A percentile compares a stretch with the other conserved stretches of the same genome.
phyloP scores from a whole-genome alignment of 495 filamentous ascomycete genomes.

The Aspergillus coremiiformis region DNA sequence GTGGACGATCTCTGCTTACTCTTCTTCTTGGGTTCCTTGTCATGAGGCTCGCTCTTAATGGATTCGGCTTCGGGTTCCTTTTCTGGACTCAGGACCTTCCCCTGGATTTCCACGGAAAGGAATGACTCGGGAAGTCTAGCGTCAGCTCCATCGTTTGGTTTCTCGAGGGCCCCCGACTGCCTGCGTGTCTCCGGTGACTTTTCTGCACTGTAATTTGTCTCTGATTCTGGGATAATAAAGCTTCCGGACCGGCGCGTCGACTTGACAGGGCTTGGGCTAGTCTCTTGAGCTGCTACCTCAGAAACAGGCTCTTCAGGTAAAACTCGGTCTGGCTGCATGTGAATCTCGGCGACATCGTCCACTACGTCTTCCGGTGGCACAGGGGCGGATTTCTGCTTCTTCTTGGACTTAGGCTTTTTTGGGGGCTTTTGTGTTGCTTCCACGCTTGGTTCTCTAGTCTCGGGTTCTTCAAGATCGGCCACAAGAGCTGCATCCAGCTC shows the following conservation, averaged over 20 bases:
- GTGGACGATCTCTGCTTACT: slow-evolving; percentile 36
- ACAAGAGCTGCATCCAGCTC: slow-evolving; percentile 64
- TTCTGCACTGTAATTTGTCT: not conserved
- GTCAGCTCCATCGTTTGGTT: slow-evolving; percentile 31
- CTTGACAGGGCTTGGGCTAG: not conserved
- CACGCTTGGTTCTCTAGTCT: slow-evolving; percentile 12
- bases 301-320: not conserved
- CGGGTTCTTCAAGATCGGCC: slow-evolving; percentile 48
- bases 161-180: not conserved
- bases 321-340: slow-evolving; percentile 34
- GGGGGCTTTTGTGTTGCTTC: slow-evolving; percentile 31
- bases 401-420: slow-evolving; percentile 34
- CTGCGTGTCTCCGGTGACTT: not conserved
- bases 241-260: not conserved
- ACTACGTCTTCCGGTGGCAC: slow-evolving; percentile 31
- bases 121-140: slow-evolving; percentile 31
- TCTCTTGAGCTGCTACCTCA: not conserved
- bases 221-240: not conserved
- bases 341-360: slow-evolving; percentile 37
- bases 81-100: slow-evolving; percentile 22
- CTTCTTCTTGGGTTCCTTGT: slow-evolving; percentile 26
- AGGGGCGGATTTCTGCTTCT: slow-evolving; percentile 30
- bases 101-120: slow-evolving; percentile 29
- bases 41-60: slow-evolving; percentile 19
- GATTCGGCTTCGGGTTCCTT: slow-evolving; percentile 30